Conservation (phyloP, 2,329 filamentous ascomycete genomes). For the Fusarium camptoceras region DNA sequence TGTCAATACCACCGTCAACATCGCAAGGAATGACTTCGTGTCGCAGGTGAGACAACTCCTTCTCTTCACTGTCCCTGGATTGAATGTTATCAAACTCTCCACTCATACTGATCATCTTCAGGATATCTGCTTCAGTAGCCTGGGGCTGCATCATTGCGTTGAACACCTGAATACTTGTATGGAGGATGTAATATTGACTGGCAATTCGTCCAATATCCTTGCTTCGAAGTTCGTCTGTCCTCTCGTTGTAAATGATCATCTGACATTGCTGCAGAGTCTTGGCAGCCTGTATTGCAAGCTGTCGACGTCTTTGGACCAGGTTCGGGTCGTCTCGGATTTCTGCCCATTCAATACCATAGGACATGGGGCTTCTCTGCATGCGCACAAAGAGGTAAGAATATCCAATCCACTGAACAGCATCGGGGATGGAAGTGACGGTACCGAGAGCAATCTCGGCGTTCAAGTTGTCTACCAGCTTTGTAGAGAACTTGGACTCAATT, state of each 20-base stretch:
- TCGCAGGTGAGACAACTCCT: slow-evolving; percentile 82
- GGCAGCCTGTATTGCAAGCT: slow-evolving; percentile 90
- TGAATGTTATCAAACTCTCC: slow-evolving; percentile 98
- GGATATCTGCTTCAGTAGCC: slow-evolving; percentile 88
- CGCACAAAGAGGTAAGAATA: slow-evolving; percentile 98
- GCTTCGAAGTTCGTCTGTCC: slow-evolving; percentile 88
- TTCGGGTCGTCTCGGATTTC: slow-evolving; percentile 90
- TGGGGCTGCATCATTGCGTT: slow-evolving; percentile 91
- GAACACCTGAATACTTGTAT: slow-evolving; percentile 95
- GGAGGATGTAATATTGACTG: slow-evolving; percentile 95
- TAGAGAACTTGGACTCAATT: slow-evolving; percentile 96
- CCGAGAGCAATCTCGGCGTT: slow-evolving; percentile 95
- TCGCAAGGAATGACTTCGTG: slow-evolving; percentile 80
- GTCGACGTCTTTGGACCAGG: slow-evolving; percentile 84
- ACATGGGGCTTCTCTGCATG: slow-evolving; percentile 91
- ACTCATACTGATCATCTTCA: slow-evolving; percentile 97
- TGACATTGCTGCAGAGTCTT: slow-evolving; percentile 89
- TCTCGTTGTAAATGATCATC: slow-evolving; percentile 99
- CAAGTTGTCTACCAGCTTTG: slow-evolving; percentile 93
- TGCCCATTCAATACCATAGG: slow-evolving; percentile 94
- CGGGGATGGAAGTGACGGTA: slow-evolving; percentile 92
- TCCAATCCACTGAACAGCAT: slow-evolving; percentile 96
- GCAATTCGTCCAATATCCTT: slow-evolving; percentile 98
- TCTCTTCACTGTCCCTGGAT: slow-evolving; percentile 87
- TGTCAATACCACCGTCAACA: slow-evolving; percentile 77